Conservation (phyloP, 371 early-diverging fungal genomes). For the Saksenaea vasiformis region DNA sequence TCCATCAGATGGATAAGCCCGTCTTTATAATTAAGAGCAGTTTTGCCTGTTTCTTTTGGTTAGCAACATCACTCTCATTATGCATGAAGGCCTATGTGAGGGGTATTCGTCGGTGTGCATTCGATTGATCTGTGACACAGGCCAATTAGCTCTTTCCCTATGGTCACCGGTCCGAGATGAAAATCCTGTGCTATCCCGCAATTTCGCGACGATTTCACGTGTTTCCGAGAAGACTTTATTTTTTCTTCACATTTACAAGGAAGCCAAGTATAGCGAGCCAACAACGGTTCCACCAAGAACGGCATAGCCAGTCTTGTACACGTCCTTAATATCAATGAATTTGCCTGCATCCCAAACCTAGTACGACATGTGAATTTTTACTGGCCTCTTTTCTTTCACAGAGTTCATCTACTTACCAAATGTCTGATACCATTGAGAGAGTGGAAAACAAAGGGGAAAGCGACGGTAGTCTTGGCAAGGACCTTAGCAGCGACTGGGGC, state of each 20-base stretch:
- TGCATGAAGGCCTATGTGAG: no score
- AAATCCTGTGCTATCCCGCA: no score
- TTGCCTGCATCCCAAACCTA: conserved; percentile 85
- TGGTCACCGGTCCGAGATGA: no score
- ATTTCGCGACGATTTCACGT: background rate
- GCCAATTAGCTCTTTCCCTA: no score
- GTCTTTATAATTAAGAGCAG: no score
- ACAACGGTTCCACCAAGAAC: conserved; percentile 70
- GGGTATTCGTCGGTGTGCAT: no score
- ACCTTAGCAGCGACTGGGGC: conserved; percentile 51
- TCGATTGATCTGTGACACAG: no score
- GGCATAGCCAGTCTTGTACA: conserved; percentile 82
- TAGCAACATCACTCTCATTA: no score
- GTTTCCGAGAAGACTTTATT: conserved; percentile 3
- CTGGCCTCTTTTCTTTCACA: background rate
- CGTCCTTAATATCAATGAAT: conserved; percentile 72
- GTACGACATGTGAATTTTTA: background rate
- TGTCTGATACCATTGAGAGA: conserved; percentile 87
- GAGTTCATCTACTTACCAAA: conserved; percentile 59
- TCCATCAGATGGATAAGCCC: no score
- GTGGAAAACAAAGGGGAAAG: conserved; percentile 84
- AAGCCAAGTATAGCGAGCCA: conserved; percentile 58
- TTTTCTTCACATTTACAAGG: conserved; percentile 44
- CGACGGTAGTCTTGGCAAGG: conserved; percentile 51
- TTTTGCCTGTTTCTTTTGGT: no score